phyloP scores from a whole-genome alignment of 441 rosid species.

The Adansonia gregorii region DNA sequence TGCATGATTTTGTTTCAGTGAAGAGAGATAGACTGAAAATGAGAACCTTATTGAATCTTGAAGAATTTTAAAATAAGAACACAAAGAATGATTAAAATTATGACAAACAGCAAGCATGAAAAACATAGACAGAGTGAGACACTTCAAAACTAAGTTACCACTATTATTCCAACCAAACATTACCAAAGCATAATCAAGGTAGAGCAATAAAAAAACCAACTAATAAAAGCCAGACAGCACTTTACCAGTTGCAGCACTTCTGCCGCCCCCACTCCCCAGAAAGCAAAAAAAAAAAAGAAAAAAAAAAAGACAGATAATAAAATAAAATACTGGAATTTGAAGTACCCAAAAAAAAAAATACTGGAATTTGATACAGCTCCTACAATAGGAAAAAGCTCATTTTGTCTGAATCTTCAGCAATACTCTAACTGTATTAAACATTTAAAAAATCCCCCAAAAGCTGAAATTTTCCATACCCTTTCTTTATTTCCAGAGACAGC shows the following conservation, averaged over 20 bases:
- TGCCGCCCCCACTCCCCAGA: slow-evolving; percentile 22
- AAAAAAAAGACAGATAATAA: slow-evolving; percentile 16
- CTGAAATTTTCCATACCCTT: slow-evolving; percentile 27
- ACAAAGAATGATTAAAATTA: slow-evolving; percentile 15
- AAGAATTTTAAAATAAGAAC: slow-evolving; percentile 15
- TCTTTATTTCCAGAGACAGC: slow-evolving; percentile 11
- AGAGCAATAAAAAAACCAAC: slow-evolving; percentile 15
- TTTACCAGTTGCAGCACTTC: slow-evolving; percentile 35
- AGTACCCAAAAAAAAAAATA: slow-evolving; percentile 1
- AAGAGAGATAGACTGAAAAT: no score
- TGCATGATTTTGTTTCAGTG: no score
- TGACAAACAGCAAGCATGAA: slow-evolving; percentile 20
- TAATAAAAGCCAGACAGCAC: slow-evolving; percentile 30
- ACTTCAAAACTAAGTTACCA: slow-evolving; percentile 26
- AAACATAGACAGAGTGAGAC: slow-evolving; percentile 13
- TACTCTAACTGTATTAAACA: slow-evolving; percentile 29
- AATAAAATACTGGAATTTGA: slow-evolving; percentile 22
- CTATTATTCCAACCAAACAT: slow-evolving; percentile 17
- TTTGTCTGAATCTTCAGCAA: slow-evolving; percentile 49
- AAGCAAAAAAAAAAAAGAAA: slow-evolving; percentile 22
- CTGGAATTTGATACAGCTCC: slow-evolving; percentile 26
- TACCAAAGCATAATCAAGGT: slow-evolving; percentile 26
- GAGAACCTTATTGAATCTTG: background rate
- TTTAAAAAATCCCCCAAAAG: slow-evolving; percentile 31
- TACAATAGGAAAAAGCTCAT: slow-evolving; percentile 25